phyloP scores from a whole-genome alignment of 129 eudicot species.

The Arctium lappa region DNA sequence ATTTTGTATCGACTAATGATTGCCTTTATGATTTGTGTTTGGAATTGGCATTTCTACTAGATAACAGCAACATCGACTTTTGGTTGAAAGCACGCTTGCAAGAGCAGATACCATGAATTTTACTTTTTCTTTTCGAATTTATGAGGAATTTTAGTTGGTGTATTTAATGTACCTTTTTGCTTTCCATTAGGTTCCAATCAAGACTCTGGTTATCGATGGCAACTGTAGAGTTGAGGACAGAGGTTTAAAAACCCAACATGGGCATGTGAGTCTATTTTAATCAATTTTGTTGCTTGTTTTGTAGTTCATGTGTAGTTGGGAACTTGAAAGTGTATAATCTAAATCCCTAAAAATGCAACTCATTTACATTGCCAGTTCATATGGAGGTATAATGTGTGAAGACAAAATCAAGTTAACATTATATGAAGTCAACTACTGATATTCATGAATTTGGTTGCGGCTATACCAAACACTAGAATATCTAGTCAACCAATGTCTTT shows the following conservation, averaged over 20 bases:
- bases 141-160: neutral
- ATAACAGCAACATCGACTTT: neutral
- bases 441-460: neutral
- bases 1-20: neutral
- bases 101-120: neutral
- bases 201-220: conserved; percentile 94
- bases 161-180: neutral
- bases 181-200: conserved; percentile 72
- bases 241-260: conserved; percentile 97
- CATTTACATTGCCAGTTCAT: neutral
- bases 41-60: neutral
- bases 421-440: conserved; percentile 10
- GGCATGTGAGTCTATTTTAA: conserved; percentile 64
- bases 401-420: neutral
- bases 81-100: neutral
- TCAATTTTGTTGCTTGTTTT: conserved; percentile 13
- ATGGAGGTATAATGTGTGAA: neutral
- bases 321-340: conserved; percentile 6
- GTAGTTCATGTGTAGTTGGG: conserved; percentile 12
- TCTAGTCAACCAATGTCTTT: conserved; percentile 1
- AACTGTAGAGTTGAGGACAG: conserved; percentile 99
- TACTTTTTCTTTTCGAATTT: neutral
- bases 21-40: neutral
- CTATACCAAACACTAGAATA: neutral
- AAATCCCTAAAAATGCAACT: conserved; percentile 1